These are phyloP conservation scores for Populus tomentosa DNA, from an alignment of 441 rosid species.

Conservation along the genomic window DNA sequence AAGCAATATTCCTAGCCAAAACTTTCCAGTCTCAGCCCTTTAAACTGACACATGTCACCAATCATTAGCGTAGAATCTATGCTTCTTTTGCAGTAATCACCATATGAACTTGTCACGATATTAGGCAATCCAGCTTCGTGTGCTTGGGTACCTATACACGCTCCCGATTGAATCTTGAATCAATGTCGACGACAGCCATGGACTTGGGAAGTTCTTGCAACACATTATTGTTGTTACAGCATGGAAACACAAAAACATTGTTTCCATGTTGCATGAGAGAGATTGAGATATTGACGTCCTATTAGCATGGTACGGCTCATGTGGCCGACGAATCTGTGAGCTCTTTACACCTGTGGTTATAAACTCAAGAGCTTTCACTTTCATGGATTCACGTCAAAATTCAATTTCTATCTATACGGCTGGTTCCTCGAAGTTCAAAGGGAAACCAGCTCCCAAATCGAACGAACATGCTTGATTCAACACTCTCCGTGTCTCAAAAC, in stretches of 20 bases:
- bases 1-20: not conserved
- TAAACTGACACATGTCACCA: slow-evolving; percentile 2
- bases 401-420: not conserved
- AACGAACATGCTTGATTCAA: not conserved
- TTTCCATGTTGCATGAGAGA: not conserved
- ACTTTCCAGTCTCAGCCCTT: not conserved
- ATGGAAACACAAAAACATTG: slow-evolving; percentile 2
- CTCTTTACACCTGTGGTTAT: slow-evolving; percentile 24
- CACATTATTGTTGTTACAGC: not conserved
- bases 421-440: slow-evolving; percentile 10
- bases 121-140: too few relatives aligned
- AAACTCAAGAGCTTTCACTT: slow-evolving; percentile 22
- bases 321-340: slow-evolving; percentile 10
- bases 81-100: too few relatives aligned
- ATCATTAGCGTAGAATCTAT: slow-evolving; percentile 1
- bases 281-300: slow-evolving; percentile 3
- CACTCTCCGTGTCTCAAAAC: not conserved
- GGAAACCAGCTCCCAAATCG: slow-evolving; percentile 2
- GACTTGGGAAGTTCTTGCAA: too few relatives aligned
- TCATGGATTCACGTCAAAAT: slow-evolving; percentile 18
- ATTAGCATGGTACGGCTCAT: not conserved
- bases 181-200: too few relatives aligned
- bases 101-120: too few relatives aligned
- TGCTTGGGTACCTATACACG: too few relatives aligned
- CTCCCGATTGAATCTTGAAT: too few relatives aligned